These are phyloP conservation scores for Trametes pubescens DNA, from an alignment of 1,284 basidiomycete genomes.

Conservation along the genomic window DNA sequence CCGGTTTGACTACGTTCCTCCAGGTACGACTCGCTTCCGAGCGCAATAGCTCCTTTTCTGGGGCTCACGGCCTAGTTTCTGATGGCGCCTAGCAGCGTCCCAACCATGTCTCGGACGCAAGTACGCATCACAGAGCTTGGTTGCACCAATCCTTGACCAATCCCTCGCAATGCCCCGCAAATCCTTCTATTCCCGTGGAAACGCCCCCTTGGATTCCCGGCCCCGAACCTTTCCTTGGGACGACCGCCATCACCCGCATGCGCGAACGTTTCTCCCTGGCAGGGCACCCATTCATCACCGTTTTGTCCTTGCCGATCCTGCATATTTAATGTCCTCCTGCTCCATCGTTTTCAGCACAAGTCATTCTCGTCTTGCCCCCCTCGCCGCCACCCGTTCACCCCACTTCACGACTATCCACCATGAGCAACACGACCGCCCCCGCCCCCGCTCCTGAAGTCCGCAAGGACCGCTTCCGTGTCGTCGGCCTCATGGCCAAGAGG, in stretches of 20 bases:
- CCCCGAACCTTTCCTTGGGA: neutral
- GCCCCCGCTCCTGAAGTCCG: constrained; percentile 14
- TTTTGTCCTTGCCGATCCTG: neutral
- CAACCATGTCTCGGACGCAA: neutral
- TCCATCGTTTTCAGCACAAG: neutral
- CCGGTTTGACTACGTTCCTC: neutral
- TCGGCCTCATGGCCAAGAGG: constrained; percentile 32
- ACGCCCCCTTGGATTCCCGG: neutral
- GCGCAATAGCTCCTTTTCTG: neutral
- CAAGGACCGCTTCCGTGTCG: constrained; percentile 32
- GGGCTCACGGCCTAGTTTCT: neutral
- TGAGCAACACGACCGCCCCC: neutral
- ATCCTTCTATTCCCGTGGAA: neutral
- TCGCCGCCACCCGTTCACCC: neutral
- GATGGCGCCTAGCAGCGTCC: neutral
- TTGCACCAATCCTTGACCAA: neutral
- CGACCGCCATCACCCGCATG: neutral
- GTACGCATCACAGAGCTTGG: neutral
- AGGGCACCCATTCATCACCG: neutral
- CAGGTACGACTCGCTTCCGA: neutral
- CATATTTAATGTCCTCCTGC: neutral
- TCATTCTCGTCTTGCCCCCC: neutral
- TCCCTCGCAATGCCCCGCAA: neutral
- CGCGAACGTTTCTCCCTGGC: neutral
- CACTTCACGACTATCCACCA: neutral